These are phyloP conservation scores for Venturia aucupariae DNA, from an alignment of 2,329 filamentous ascomycete genomes.

Conservation along the genomic window DNA sequence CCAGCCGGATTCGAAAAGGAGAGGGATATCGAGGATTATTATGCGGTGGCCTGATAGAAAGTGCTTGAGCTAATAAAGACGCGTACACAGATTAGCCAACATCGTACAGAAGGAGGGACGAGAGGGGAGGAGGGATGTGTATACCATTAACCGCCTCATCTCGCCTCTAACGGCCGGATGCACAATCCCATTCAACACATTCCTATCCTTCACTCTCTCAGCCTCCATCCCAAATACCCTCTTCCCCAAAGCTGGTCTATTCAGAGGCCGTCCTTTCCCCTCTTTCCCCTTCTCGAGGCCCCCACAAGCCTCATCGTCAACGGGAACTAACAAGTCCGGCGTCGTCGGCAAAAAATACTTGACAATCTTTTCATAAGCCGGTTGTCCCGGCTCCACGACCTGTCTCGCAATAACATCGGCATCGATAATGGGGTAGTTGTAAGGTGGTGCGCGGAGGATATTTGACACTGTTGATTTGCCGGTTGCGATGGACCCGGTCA, in stretches of 20 bases:
- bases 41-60: conserved; percentile 62
- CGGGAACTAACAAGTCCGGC: conserved; percentile 69
- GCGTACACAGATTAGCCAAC: no score
- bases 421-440: conserved; percentile 85
- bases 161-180: conserved; percentile 81
- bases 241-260: conserved; percentile 74
- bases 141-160: conserved; percentile 68
- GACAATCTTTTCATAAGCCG: conserved; percentile 75
- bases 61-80: conserved; percentile 9
- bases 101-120: not conserved
- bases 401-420: conserved; percentile 86
- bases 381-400: conserved; percentile 86
- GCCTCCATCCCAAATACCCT: conserved; percentile 76
- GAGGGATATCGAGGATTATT: conserved; percentile 82
- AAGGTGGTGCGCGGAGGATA: conserved; percentile 68
- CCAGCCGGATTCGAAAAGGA: conserved; percentile 82
- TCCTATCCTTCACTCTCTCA: conserved; percentile 61
- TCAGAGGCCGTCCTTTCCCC: conserved; percentile 64
- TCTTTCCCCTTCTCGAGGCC: conserved; percentile 45
- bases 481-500: conserved; percentile 95
- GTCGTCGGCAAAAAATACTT: conserved; percentile 71
- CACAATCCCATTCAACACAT: conserved; percentile 77
- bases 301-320: conserved; percentile 32
- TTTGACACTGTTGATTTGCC: conserved; percentile 94
- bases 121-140: conserved; percentile 51